phyloP scores from a whole-genome alignment of 176 grass and related monocot genomes.

The Lolium perenne region DNA sequence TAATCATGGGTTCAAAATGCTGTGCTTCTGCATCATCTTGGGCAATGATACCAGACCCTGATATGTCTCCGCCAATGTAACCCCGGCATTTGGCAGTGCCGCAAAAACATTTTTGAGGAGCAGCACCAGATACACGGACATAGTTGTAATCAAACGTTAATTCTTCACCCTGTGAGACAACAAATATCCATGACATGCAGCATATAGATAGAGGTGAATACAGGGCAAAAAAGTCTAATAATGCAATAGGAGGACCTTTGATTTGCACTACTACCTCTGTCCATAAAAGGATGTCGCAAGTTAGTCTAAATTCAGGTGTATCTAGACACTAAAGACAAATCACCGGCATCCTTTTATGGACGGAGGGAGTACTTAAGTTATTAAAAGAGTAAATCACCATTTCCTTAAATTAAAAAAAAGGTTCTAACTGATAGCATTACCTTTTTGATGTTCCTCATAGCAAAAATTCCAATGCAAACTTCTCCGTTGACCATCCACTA shows the following conservation, averaged over 20 bases:
- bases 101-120: slow-evolving; percentile 94
- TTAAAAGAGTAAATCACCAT: slow-evolving; percentile 28
- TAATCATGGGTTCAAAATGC: no score
- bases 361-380: slow-evolving; percentile 1
- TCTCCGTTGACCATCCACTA: slow-evolving; percentile 99
- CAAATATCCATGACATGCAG: slow-evolving; percentile 21
- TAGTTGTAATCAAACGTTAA: slow-evolving; percentile 99
- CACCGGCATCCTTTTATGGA: no score
- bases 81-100: slow-evolving; percentile 78
- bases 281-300: no score
- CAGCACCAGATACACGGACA: slow-evolving; percentile 92
- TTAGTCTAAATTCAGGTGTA: no score
- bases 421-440: slow-evolving; percentile 43
- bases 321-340: no score
- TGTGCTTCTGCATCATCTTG: slow-evolving; percentile 46
- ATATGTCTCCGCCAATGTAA: slow-evolving; percentile 89
- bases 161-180: slow-evolving; percentile 82
- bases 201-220: not conserved
- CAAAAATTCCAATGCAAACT: slow-evolving; percentile 99
- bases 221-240: not conserved
- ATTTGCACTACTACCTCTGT: slow-evolving; percentile 1
- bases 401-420: not conserved
- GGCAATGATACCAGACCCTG: slow-evolving; percentile 57
- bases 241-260: slow-evolving; percentile 28
- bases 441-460: slow-evolving; percentile 90